phyloP scores from a whole-genome alignment of 495 filamentous ascomycete genomes.

The Cercophora scortea region DNA sequence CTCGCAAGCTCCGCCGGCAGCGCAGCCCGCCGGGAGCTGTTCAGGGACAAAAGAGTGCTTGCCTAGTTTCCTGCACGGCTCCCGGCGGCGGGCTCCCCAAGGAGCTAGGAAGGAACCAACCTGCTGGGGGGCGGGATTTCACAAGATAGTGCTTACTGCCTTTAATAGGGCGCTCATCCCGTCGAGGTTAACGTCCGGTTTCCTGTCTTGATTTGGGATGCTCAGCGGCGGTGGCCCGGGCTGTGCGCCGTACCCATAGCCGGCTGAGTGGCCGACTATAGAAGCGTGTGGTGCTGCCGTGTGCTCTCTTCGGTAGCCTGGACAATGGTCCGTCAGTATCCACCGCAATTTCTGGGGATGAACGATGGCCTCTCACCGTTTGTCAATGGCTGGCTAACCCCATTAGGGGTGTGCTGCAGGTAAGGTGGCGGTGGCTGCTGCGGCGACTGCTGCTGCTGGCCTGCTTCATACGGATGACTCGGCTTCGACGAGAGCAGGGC shows the following conservation, averaged over 20 bases:
- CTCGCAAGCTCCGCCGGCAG: too few relatives aligned
- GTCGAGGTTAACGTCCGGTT: slow-evolving; percentile 24
- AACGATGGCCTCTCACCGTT: slow-evolving; percentile 12
- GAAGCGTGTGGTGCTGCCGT: slow-evolving; percentile 4
- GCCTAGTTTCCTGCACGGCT: too few relatives aligned
- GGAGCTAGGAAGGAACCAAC: too few relatives aligned
- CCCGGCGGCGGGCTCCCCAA: too few relatives aligned
- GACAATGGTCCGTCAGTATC: slow-evolving; percentile 5
- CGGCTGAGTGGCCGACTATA: not conserved
- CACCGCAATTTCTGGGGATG: not conserved
- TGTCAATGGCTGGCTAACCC: slow-evolving; percentile 5
- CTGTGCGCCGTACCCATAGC: not conserved
- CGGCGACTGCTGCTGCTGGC: slow-evolving; percentile 7
- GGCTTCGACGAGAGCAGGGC: slow-evolving; percentile 34
- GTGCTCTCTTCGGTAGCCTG: slow-evolving; percentile 16
- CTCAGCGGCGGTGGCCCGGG: not conserved
- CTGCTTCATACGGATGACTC: slow-evolving; percentile 12
- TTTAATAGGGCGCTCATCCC: slow-evolving; percentile 46
- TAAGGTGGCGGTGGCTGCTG: slow-evolving; percentile 5
- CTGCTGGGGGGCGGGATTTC: too few relatives aligned
- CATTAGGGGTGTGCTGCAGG: slow-evolving; percentile 5
- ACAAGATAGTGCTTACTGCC: slow-evolving; percentile 13
- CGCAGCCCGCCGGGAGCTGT: too few relatives aligned
- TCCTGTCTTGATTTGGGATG: slow-evolving; percentile 2
- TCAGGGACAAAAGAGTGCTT: too few relatives aligned